Evolutionary conservation across 140 eudicot genomes (phyloP), one percentile per base, ranked within the genome.

Genomic region (Oenanthe javanica): DNA sequence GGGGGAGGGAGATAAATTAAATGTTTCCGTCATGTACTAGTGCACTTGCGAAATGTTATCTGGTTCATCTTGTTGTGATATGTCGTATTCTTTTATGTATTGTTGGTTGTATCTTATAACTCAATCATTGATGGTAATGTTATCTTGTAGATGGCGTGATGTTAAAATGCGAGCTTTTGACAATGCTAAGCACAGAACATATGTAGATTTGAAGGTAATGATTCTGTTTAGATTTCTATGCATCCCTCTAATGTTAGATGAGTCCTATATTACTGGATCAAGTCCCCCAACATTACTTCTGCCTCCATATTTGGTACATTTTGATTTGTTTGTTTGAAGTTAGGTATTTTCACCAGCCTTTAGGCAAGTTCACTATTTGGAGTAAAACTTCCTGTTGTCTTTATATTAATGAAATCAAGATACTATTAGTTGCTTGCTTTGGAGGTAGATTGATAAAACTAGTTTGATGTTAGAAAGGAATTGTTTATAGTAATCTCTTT

Each of bases 101-200:
- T 42, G 45, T 42, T 42, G 4, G 4, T 42, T 42, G 45, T 42
- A 42, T 42, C 45, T 42, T 42, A 42, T 42, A 42, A 42, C 45
- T 42, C 45, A 2, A 42, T 2, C 45, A 42, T 42, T 78, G 9
- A 78, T 59, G 54, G 38, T 55, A 23, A 25, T 19, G 19, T 80
- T 25, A 40, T 82, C 11, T 19, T 86, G 76, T 86, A 96, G 99
- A 86, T 96, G 99, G 99, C 97, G 99, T 66, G 98, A 93, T 80
- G 99, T 96, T 12, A 96, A 96, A 77, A 81, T 93, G 79, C 85
- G 93, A 67, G 97, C 99, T 69, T 96, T 96, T 81, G 99, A 93
- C 83, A 88, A 88, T 75, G 97, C 95, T 70, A 93, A 96, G 77
- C 98, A 96, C 80, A 94, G 99, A 76, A 96, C 99, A 75, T 96